Evolutionary conservation across 2,329 filamentous ascomycete species (phyloP), one percentile per base, ranked within the genome.

Genomic region (Colletotrichum sojae): DNA sequence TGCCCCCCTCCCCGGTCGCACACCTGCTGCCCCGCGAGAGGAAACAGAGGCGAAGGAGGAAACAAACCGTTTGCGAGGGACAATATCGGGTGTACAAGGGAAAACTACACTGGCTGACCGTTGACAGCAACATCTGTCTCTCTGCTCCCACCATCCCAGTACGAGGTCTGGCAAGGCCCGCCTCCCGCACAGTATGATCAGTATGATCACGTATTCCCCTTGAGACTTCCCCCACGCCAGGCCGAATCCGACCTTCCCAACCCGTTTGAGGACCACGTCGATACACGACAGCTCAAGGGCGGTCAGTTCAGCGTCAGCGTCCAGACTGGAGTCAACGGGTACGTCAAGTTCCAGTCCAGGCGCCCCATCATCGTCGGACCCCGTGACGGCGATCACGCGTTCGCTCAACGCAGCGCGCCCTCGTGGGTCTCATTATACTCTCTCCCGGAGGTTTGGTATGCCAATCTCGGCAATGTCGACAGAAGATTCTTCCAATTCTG

Each of bases 221-320:
- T 49, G 18, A n/a, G 9, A 12, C 12, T 27, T 52, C 15, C 49
- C 49, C 16, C 49, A 12, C 46, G 36, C 22, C 22, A 25, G 5
- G n/a, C 31, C 16, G 59, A 51, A 51, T 31, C 31, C 13, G 22
- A 2, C 10, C 22, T 71, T 22, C 15, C 54, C 2, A 72, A 71
- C 12, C 69, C 71, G 1, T 72, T 72, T 16, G 46, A 63, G 31
- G 71, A 72, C 6, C 68, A 72, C 31, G 65, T 66, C 16, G 56
- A 63, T n/a, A 59, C 65, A 15, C 15, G 27, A 39, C 31, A 60
- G 5, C 49, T 66, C 31, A 49, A 39, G 36, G 52, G 53, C 49
- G 51, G 59, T 16, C 40, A 52, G 39, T 22, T 20, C 12, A 25
- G 53, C 15, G 55, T 70, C 20, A 43, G 59, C 16, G 39, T 45